Percentiles rank a stretch among this genome's conserved stretches.
phyloP scores from a whole-genome alignment of 208 protist species.

The Trypanosoma avium region DNA sequence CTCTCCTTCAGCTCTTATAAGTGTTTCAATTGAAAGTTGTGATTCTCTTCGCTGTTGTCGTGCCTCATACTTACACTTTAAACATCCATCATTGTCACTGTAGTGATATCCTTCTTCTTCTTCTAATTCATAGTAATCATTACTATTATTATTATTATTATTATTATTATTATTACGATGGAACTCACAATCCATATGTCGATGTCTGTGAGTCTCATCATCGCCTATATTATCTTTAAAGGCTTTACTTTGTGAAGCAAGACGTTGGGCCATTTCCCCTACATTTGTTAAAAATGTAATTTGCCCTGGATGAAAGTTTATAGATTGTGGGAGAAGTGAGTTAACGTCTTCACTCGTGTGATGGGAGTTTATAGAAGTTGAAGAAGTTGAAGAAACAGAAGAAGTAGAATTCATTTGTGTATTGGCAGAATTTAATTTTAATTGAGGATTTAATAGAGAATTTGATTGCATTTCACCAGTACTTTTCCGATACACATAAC shows the following conservation, averaged over 20 bases:
- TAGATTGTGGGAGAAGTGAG: neutral
- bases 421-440: too few species aligned
- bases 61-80: neutral
- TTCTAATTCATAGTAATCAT: neutral
- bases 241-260: neutral
- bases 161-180: too few species aligned
- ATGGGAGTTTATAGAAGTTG: neutral
- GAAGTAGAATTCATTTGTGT: too few species aligned
- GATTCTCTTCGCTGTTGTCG: neutral
- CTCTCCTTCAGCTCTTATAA: slow-evolving; percentile 33
- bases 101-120: neutral
- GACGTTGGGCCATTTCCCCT: slow-evolving; percentile 12
- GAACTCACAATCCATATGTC: too few species aligned
- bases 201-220: too few species aligned
- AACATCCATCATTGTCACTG: neutral
- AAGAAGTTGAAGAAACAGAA: too few species aligned
- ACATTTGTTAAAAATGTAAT: slow-evolving; percentile 13
- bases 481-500: too few species aligned
- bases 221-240: too few species aligned
- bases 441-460: too few species aligned
- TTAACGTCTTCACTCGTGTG: neutral
- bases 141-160: too few species aligned
- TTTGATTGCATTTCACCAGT: too few species aligned
- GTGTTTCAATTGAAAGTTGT: slow-evolving; percentile 23
- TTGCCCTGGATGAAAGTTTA: neutral